These are phyloP conservation scores for Alternaria arbusti DNA, from an alignment of 2,329 filamentous ascomycete genomes.

Conservation along the genomic window DNA sequence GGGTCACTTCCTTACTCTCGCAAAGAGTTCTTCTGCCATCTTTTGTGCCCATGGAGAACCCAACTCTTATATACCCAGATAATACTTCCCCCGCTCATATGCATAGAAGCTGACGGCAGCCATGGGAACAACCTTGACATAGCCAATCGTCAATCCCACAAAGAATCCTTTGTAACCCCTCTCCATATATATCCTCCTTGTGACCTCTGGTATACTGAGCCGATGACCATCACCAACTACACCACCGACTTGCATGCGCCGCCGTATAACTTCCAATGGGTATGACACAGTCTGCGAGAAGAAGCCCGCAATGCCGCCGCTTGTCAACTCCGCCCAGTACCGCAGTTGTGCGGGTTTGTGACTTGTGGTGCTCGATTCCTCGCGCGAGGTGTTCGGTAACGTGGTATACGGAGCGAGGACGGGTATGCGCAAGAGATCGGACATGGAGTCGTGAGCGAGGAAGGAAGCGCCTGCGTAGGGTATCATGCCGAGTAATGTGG, in stretches of 20 bases:
- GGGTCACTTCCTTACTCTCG: neutral
- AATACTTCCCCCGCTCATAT: conserved; percentile 69
- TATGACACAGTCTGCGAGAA: conserved; percentile 93
- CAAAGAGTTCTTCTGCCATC: neutral
- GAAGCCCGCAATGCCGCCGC: conserved; percentile 85
- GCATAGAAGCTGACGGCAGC: conserved; percentile 74
- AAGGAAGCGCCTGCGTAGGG: conserved; percentile 97
- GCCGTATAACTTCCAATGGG: conserved; percentile 87
- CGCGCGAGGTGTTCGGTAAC: conserved; percentile 63
- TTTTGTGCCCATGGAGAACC: conserved; percentile 15
- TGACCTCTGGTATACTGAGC: conserved; percentile 79
- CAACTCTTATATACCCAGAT: conserved; percentile 52
- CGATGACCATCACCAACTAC: conserved; percentile 89
- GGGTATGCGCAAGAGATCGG: conserved; percentile 79
- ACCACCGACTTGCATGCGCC: conserved; percentile 95
- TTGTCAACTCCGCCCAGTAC: conserved; percentile 84
- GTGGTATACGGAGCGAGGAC: conserved; percentile 75
- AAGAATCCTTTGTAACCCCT: conserved; percentile 84
- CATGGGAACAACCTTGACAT: conserved; percentile 93
- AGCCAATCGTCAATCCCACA: conserved; percentile 91
- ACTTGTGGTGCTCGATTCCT: conserved; percentile 46
- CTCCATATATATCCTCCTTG: conserved; percentile 75
- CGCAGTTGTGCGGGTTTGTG: conserved; percentile 73
- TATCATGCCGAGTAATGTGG: conserved; percentile 91
- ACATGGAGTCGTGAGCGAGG: conserved; percentile 88